Evolutionary conservation across 768 basidiomycete species (phyloP).

Genomic region (Artomyces pyxidatus): DNA sequence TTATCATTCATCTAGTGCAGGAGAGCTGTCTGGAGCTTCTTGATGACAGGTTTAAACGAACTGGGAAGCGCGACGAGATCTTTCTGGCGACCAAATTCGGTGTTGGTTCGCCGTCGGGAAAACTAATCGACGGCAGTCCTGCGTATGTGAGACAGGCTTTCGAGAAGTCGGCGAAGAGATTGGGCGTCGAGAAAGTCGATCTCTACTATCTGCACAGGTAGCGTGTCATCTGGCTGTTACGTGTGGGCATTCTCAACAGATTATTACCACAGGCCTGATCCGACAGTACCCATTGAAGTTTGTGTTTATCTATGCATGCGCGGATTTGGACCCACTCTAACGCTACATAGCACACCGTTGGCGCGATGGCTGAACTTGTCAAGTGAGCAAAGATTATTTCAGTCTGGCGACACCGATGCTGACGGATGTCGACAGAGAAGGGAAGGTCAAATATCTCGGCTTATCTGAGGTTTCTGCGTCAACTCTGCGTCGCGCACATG

Average conservation of each 20-base stretch:
- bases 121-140: slow-evolving; percentile 19
- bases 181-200: slow-evolving; percentile 26
- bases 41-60: slow-evolving; percentile 45
- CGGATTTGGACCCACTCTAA: slow-evolving; percentile 1
- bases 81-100: slow-evolving; percentile 36
- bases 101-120: slow-evolving; percentile 6
- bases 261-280: slow-evolving; percentile 8
- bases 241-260: slow-evolving; percentile 9
- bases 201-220: slow-evolving; percentile 27
- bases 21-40: too few species aligned
- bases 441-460: slow-evolving; percentile 30
- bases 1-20: too few species aligned
- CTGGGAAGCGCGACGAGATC: slow-evolving; percentile 44
- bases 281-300: slow-evolving; percentile 13
- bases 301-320: not conserved
- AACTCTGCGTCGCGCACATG: slow-evolving; percentile 29
- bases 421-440: slow-evolving; percentile 14
- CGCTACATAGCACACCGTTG: slow-evolving; percentile 3
- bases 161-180: slow-evolving; percentile 19
- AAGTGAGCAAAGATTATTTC: slow-evolving; percentile 23
- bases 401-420: not conserved
- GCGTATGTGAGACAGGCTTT: slow-evolving; percentile 20
- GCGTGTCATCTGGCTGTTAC: not conserved
- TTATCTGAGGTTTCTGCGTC: slow-evolving; percentile 26
- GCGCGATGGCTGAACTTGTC: slow-evolving; percentile 16